Percentiles rank a stretch among this genome's conserved stretches.
These are phyloP conservation scores for Aspergillus ostianus DNA, from an alignment of 495 filamentous ascomycete genomes.

Conservation along the genomic window DNA sequence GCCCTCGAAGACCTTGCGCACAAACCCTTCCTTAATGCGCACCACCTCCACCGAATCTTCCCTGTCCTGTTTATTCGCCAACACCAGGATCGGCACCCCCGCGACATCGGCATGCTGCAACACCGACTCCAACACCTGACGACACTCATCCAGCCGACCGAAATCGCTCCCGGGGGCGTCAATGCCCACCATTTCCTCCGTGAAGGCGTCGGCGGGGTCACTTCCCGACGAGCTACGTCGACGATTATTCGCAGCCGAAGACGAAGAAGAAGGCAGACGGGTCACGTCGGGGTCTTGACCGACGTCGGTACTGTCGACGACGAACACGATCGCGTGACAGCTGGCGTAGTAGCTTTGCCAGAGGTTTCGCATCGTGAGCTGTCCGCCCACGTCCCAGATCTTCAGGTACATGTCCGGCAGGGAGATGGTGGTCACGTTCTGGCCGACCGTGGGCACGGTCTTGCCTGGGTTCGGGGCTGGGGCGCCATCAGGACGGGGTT, in stretches of 20 bases:
- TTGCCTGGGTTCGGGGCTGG: constrained; percentile 53
- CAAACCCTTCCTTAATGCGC: constrained; percentile 91
- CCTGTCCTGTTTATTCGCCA: constrained; percentile 97
- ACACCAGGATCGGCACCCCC: constrained; percentile 84
- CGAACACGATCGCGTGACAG: constrained; percentile 95
- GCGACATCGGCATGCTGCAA: constrained; percentile 80
- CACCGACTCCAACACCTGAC: constrained; percentile 82
- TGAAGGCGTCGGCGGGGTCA: constrained; percentile 25
- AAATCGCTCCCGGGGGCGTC: constrained; percentile 50
- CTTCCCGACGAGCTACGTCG: constrained; percentile 31
- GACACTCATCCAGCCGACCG: constrained; percentile 80
- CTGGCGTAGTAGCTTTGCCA: constrained; percentile 95
- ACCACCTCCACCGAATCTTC: constrained; percentile 98
- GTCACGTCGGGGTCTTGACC: constrained; percentile 66
- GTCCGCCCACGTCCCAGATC: constrained; percentile 97
- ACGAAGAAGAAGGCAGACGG: constrained; percentile 22
- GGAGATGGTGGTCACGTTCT: constrained; percentile 89
- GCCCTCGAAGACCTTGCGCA: constrained; percentile 91
- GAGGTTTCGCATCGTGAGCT: constrained; percentile 80
- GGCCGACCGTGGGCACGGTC: constrained; percentile 95
- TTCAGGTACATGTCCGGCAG: constrained; percentile 93
- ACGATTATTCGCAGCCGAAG: constrained; percentile 10
- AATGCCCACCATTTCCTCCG: constrained; percentile 37
- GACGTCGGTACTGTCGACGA: constrained; percentile 91
- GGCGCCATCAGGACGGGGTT: constrained; percentile 57